Evolutionary conservation across 768 basidiomycete genomes (phyloP).

Genomic region (Nidularia sp.): DNA sequence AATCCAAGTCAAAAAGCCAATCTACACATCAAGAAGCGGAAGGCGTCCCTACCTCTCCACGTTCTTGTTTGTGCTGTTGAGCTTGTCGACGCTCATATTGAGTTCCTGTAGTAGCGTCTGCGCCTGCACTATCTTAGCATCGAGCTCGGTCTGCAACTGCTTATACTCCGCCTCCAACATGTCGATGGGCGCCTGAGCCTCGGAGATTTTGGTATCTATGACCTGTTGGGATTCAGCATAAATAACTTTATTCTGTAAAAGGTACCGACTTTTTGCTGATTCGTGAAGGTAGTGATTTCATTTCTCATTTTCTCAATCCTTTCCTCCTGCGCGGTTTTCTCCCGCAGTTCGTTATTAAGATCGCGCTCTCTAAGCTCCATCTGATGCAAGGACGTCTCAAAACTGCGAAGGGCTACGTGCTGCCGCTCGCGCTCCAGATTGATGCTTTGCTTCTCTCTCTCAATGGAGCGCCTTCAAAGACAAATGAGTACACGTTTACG

Average conservation of each 20-base stretch:
- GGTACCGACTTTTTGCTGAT: slow-evolving; percentile 45
- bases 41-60: slow-evolving; percentile 62
- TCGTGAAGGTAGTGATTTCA: slow-evolving; percentile 43
- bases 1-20: background rate
- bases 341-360: slow-evolving; percentile 52
- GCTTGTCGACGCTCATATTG: slow-evolving; percentile 57
- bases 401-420: slow-evolving; percentile 41
- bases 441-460: slow-evolving; percentile 58
- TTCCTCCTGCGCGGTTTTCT: slow-evolving; percentile 53
- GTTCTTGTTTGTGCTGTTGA: slow-evolving; percentile 54
- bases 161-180: slow-evolving; percentile 54
- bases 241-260: background rate
- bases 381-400: slow-evolving; percentile 58
- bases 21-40: background rate
- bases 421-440: slow-evolving; percentile 61
- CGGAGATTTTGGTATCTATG: slow-evolving; percentile 54
- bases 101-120: slow-evolving; percentile 60
- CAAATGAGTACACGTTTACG: no score
- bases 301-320: slow-evolving; percentile 54
- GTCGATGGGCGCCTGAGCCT: slow-evolving; percentile 63
- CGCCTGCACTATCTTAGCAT: slow-evolving; percentile 42
- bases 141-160: slow-evolving; percentile 44
- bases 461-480: slow-evolving; percentile 51
- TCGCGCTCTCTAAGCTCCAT: slow-evolving; percentile 61
- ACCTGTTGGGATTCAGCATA: slow-evolving; percentile 36